phyloP scores from a whole-genome alignment of 179 eudicot species.

The Dionaea muscipula region DNA sequence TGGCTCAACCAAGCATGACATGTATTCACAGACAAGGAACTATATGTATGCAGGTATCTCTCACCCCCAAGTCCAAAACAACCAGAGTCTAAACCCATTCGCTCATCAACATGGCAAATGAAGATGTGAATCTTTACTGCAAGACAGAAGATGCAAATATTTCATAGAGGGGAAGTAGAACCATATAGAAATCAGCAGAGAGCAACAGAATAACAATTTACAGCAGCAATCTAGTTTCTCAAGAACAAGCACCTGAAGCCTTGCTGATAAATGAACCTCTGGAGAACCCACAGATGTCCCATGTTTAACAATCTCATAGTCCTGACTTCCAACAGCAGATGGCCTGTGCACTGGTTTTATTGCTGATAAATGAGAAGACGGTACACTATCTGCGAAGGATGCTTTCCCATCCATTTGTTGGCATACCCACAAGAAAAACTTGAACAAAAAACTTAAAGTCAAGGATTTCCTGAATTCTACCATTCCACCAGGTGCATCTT shows the following conservation, averaged over 20 bases:
- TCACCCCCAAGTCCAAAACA: background rate
- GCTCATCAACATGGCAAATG: background rate
- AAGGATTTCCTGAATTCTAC: constrained; percentile 87
- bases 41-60: background rate
- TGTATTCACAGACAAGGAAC: too few species aligned
- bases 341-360: constrained; percentile 52
- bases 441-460: constrained; percentile 81
- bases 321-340: constrained; percentile 60
- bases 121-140: background rate
- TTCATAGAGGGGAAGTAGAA: background rate
- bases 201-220: background rate
- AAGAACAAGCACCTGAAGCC: constrained; percentile 56
- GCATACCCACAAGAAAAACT: constrained; percentile 72
- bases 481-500: constrained; percentile 99
- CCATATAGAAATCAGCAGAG: background rate
- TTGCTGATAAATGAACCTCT: constrained; percentile 81
- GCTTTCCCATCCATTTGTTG: constrained; percentile 51
- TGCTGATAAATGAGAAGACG: constrained; percentile 64
- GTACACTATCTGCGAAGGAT: constrained; percentile 30
- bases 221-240: background rate
- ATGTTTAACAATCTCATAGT: constrained; percentile 64
- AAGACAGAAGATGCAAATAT: background rate
- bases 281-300: constrained; percentile 94
- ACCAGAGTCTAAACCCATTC: background rate
- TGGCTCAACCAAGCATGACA: too few species aligned